Conservation (phyloP, 2,329 filamentous ascomycete species). For the Neopestalotiopsis sp. region DNA sequence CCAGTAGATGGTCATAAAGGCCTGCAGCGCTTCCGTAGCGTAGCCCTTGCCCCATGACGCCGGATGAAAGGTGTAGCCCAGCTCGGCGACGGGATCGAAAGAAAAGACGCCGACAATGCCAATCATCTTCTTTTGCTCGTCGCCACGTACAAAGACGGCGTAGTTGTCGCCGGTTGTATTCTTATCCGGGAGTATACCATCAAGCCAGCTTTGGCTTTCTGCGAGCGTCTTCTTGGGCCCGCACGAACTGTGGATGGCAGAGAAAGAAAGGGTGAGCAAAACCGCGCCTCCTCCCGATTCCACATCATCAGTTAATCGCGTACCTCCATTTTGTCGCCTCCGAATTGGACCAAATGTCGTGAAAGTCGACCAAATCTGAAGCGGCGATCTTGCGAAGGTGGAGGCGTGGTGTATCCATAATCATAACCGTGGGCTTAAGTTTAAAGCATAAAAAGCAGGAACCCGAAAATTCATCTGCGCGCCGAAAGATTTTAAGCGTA, state of each 20-base stretch:
- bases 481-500: no score
- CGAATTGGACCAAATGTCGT: neutral
- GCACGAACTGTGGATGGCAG: neutral
- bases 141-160: neutral
- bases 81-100: neutral
- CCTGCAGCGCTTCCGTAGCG: neutral
- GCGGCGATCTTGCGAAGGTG: slow-evolving; percentile 8
- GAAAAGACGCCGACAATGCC: neutral
- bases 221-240: slow-evolving; percentile 6
- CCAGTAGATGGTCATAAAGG: neutral
- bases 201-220: slow-evolving; percentile 1
- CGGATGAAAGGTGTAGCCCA: slow-evolving; percentile 5
- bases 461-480: no score
- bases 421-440: neutral
- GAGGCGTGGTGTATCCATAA: slow-evolving; percentile 7
- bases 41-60: neutral
- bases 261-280: neutral
- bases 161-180: neutral
- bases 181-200: neutral
- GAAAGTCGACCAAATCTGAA: neutral
- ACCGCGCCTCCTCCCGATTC: neutral
- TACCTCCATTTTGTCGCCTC: slow-evolving; percentile 3
- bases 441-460: no score
- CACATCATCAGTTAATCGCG: neutral
- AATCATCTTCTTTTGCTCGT: neutral